phyloP scores from a whole-genome alignment of 78 protist genomes.

The Cavenderia fasciculata region DNA sequence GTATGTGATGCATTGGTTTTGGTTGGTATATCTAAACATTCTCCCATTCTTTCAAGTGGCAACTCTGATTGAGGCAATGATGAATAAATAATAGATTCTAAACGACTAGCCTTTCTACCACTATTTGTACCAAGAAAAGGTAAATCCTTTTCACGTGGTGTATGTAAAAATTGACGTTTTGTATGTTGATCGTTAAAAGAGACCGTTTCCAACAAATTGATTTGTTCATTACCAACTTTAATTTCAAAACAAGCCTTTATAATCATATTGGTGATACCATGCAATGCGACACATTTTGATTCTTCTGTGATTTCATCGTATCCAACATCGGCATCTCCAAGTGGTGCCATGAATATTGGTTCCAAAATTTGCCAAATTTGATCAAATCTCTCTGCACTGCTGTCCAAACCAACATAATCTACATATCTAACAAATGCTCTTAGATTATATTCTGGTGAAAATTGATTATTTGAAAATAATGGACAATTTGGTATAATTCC shows the following conservation, averaged over 20 bases:
- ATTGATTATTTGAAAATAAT: slow-evolving; percentile 1
- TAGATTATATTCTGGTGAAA: slow-evolving; percentile 61
- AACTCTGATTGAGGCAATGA: slow-evolving; percentile 59
- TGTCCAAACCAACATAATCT: slow-evolving; percentile 35
- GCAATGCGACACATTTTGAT: slow-evolving; percentile 30
- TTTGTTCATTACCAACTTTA: slow-evolving; percentile 8
- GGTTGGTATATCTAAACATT: neutral
- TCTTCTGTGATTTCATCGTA: slow-evolving; percentile 68
- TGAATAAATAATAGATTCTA: slow-evolving; percentile 26
- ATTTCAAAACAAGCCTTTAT: slow-evolving; percentile 50
- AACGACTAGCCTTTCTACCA: slow-evolving; percentile 43
- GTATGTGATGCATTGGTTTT: too few relatives aligned
- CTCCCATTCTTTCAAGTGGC: neutral
- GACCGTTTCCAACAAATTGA: slow-evolving; percentile 46
- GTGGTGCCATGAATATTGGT: slow-evolving; percentile 52
- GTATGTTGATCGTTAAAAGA: too few relatives aligned
- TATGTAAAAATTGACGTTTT: too few relatives aligned
- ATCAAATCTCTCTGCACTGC: slow-evolving; percentile 1
- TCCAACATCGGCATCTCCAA: slow-evolving; percentile 70
- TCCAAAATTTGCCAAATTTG: slow-evolving; percentile 61
- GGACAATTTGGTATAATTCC: slow-evolving; percentile 75
- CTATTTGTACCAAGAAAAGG: slow-evolving; percentile 20
- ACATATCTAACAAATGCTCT: slow-evolving; percentile 22
- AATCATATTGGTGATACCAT: slow-evolving; percentile 40
- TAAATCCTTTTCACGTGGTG: slow-evolving; percentile 66